Conservation (phyloP, 192 early-diverging fungal species). For the Funneliformis mosseae region DNA sequence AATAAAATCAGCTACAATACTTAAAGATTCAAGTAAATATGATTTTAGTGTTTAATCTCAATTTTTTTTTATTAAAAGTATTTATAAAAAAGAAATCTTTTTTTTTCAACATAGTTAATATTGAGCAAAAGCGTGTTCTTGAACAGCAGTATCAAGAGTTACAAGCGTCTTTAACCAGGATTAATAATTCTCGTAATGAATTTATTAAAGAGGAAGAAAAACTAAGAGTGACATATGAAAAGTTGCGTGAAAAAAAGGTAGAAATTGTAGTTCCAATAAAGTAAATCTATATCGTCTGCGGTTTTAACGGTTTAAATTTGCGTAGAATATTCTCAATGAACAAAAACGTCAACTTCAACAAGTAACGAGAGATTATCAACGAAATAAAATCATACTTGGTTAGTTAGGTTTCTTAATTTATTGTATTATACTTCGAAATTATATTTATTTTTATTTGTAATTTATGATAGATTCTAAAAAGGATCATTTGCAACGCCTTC, state of each 20-base stretch:
- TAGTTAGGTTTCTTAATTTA: slow-evolving; percentile 2
- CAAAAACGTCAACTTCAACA: slow-evolving; percentile 42
- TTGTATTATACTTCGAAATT: not conserved
- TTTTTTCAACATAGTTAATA: slow-evolving; percentile 44
- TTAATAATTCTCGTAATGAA: slow-evolving; percentile 39
- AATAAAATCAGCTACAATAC: slow-evolving; percentile 25
- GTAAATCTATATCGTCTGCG: not conserved
- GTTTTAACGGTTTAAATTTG: not conserved
- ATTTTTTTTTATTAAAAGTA: not conserved
- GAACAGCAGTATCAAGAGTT: slow-evolving; percentile 37
- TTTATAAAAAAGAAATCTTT: not conserved
- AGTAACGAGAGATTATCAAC: slow-evolving; percentile 40
- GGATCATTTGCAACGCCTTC: not conserved
- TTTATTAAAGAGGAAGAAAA: slow-evolving; percentile 43
- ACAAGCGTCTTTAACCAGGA: slow-evolving; percentile 34
- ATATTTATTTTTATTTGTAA: not conserved
- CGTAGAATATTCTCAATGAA: not conserved
- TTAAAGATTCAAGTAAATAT: slow-evolving; percentile 39
- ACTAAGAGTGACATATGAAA: slow-evolving; percentile 36
- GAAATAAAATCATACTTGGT: slow-evolving; percentile 42
- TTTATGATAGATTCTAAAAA: slow-evolving; percentile 25
- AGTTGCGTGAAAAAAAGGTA: slow-evolving; percentile 44
- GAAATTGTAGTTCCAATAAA: not conserved
- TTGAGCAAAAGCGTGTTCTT: slow-evolving; percentile 41
- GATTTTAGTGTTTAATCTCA: not conserved